Base-by-base conservation (phyloP, 2,329 filamentous ascomycete genomes). In the Hymenoscyphus infarciens region DNA sequence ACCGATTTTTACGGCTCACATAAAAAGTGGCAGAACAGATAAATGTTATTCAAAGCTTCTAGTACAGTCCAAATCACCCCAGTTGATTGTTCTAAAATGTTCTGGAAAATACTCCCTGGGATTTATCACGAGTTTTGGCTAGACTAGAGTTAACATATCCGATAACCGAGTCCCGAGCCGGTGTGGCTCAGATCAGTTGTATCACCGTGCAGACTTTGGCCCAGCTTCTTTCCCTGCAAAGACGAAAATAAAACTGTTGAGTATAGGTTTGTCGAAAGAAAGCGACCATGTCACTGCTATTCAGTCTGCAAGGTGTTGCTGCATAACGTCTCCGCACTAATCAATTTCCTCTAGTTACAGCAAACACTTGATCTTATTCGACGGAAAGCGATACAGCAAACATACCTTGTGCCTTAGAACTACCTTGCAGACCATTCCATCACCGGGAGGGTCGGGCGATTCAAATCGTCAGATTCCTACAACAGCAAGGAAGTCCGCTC, bases 131-230 rank as follows among this genome's bases (percentile, higher is more conserved):
- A 15, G 2, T 35, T 35, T 35, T 35, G 13, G 33, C 33, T 35
- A 10, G 33, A 35, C 33, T 35, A 10, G 33, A 35, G 33, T 35
- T 35, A 35, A 35, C 2, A 35, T 22, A 10, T 49, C 42, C 42
- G 42, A 49, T 49, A 3, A 25, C 10, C 16, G 15, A 27, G 25
- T 31, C 53, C 31, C 16, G 11, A n/a, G 27, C 53, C 53, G 53
- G 11, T 22, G 16, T 35, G 42, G 58, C 58, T 31, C 35, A 31
- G 39, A n/a, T 15, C 38, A 59, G n/a, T 64, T 67, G 63, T 63
- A 65, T 65, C 65, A 67, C 65, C 53, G 61, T 67, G 65, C 65
- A 67, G 63, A 38, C 19, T 5, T 49, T 22, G 19, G 2, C 16
- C n/a, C 16, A 49, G 42, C 42, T 49, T 49, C 42, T 22, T 35